Evolutionary conservation across 169 alveolate species (phyloP), one percentile per base, ranked within the genome.

Genomic region (Cryptosporidium andersoni): DNA sequence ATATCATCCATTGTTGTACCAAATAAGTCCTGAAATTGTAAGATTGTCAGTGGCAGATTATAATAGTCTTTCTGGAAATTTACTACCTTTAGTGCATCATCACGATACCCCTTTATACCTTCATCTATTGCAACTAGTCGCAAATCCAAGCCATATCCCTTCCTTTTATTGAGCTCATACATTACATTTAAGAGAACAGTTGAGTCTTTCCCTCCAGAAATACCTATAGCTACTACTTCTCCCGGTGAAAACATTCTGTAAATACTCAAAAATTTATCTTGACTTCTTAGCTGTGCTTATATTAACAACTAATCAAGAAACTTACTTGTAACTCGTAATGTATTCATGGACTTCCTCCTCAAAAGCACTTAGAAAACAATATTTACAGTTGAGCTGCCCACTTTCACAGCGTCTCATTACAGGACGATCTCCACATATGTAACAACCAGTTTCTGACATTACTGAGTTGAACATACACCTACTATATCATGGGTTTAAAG

Each of bases 161-260:
- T 92, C 68, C 96, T 90, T 67, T 91, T 93, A 81, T 97, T 97
- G 39, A 98, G 91, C 16, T 92, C 91, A 48, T 94, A 93, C 64
- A 98, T 93, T 2, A 96, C 97, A 88, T 98, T 98, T 4, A 97
- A 95, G 55, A 98, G 82, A 8, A 97, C 99, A 47, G 99, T 95
- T 34, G 99, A 96, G 68, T 98, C 99, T 90, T 98, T 98, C 3
- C 99, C 99, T 40, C 99, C 99, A 14, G 98, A 94, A 6, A 98
- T 99, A 48, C 98, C 98, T 37, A 98, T 93, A 7, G 98, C 98
- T 16, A 98, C 96, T 65, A 91, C 93, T 81, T 96, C 98, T 4
- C 98, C 98, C 48, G 81, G 90, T n/a, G 66, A 63, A 64, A 95
- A 91, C 81, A 94, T 82, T 39, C 88, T 63, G 7, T 25, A 11